These are phyloP conservation scores for Closterium sp. DNA, from an alignment of 139 green algal species.

Conservation along the genomic window DNA sequence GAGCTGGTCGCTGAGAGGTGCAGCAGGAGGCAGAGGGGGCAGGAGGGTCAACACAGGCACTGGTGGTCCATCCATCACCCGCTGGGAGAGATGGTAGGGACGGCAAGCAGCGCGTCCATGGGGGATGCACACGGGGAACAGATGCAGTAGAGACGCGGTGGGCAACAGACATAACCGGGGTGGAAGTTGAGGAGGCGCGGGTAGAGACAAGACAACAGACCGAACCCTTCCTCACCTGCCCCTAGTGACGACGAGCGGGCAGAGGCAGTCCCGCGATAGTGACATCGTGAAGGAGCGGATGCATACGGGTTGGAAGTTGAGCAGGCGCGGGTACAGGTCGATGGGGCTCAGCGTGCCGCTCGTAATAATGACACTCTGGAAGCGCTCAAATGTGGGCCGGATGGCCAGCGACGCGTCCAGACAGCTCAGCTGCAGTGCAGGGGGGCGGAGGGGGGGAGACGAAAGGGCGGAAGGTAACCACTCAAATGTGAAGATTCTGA, in stretches of 20 bases:
- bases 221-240: slow-evolving; percentile 22
- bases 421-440: slow-evolving; percentile 85
- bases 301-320: slow-evolving; percentile 92
- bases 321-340: slow-evolving; percentile 92
- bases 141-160: no score
- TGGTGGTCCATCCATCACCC: no score
- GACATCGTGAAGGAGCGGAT: slow-evolving; percentile 87
- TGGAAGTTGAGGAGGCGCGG: no score
- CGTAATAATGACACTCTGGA: slow-evolving; percentile 94
- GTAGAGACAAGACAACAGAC: no score
- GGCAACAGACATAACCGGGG: no score
- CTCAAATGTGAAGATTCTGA: neutral
- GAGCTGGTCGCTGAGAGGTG: slow-evolving; percentile 79
- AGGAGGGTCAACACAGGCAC: neutral
- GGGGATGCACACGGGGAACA: no score
- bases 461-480: neutral
- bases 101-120: no score
- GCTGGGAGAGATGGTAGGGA: no score
- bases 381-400: slow-evolving; percentile 89
- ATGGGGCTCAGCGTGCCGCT: slow-evolving; percentile 93
- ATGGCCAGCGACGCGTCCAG: slow-evolving; percentile 95
- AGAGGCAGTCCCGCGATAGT: slow-evolving; percentile 92
- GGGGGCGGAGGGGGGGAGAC: neutral
- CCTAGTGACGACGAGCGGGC: slow-evolving; percentile 92
- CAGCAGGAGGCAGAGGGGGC: no score